Base-by-base conservation (phyloP, 495 filamentous ascomycete species). In the Aspergillus heteromorphus region DNA sequence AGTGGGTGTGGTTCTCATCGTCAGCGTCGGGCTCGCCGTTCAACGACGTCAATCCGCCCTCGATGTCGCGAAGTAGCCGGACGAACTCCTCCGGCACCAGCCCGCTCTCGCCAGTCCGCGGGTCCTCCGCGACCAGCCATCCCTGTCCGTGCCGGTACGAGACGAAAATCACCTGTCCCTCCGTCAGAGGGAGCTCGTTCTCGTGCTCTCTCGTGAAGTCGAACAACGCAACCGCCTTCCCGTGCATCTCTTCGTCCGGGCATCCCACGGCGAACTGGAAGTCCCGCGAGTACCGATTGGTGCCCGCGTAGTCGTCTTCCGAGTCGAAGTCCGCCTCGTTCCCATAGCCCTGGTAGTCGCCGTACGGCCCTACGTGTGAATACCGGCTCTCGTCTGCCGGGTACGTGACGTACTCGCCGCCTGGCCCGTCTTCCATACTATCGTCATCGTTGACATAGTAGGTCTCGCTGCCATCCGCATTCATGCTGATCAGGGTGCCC, bases 1-100 rank as follows among this genome's bases (percentile, higher is more conserved):
- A 16, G 29, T 68, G 54, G 25, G 57, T 59, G 48, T 64, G 67
- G 18, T 40, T 66, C 19, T 60, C 56, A 25, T 57, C 57, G 23
- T 71, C 70, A 8, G 49, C 40, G 9, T 59, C 58, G 7, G 62
- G 50, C 18, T 79, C 76, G 11, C 67, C 75, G 38, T 76, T 75
- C 59, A 81, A 61, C 49, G 73, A 77, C 38, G 65, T 75, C 67
- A 75, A 73, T 4, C 79, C 83, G 25, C 82, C 90, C 66, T 93
- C 88, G 50, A 97, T 93, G 62, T 97, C 92, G 21, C 91, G 85
- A 54, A 97, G 78, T 20, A 98, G 79, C 7, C 93, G 86, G 49
- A 98, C 93, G 66, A 97, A 98, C 70, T 95, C 91, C 69, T 98
- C 93, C 7, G 93, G 93, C 1, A 98, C 93, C 40, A 98, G 78